A percentile compares a stretch with the other conserved stretches of the same genome.
Conservation (phyloP, 2,329 filamentous ascomycete species). For the Trichophyton schoenleinii region DNA sequence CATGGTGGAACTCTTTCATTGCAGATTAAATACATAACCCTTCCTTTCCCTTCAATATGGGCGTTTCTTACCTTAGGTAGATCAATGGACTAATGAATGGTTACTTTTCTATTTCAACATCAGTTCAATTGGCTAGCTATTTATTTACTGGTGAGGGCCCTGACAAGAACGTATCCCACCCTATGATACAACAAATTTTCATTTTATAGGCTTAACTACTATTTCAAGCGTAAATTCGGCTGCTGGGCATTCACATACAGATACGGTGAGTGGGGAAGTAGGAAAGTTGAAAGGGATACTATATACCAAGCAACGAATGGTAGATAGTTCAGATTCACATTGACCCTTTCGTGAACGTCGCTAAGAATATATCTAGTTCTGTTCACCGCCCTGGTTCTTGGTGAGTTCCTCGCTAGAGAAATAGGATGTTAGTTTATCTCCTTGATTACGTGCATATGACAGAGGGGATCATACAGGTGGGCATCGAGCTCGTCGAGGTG, state of each 20-base stretch:
- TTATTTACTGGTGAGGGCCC: too few relatives aligned
- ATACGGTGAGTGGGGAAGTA: constrained; percentile 1
- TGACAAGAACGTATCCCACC: too few relatives aligned
- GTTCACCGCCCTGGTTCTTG: constrained; percentile 56
- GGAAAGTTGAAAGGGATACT: neutral
- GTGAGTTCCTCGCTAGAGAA: constrained; percentile 59
- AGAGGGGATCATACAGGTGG: constrained; percentile 57
- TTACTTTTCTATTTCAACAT: neutral
- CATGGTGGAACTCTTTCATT: neutral
- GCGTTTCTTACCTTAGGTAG: neutral
- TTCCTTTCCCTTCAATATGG: neutral
- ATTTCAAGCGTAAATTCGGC: neutral
- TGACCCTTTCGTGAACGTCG: neutral
- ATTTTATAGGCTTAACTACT: neutral
- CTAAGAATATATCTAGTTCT: constrained; percentile 26
- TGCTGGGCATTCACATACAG: neutral
- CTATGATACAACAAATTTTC: neutral
- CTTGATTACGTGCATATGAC: neutral
- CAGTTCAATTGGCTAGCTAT: neutral
- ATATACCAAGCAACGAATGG: neutral
- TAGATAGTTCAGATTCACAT: neutral
- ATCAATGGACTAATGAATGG: neutral
- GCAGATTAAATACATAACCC: neutral
- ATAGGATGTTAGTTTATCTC: neutral
- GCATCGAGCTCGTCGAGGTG: constrained; percentile 75